These are phyloP conservation scores for Paragyromitra xinjiangensis DNA, from an alignment of 495 filamentous ascomycete species.

Conservation along the genomic window DNA sequence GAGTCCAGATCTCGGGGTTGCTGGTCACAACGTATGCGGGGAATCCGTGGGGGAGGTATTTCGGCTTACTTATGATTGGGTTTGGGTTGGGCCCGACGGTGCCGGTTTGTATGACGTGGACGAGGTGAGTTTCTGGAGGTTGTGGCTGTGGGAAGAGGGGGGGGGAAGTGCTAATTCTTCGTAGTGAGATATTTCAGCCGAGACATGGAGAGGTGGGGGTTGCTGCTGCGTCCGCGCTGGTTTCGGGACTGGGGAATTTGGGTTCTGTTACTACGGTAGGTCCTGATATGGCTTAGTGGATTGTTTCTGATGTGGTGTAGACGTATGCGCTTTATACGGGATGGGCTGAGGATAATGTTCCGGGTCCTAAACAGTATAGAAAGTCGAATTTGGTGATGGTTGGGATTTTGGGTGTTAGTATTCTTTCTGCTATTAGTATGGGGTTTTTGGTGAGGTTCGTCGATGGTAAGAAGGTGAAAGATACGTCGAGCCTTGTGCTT, in stretches of 20 bases:
- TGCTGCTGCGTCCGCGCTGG: slow-evolving; percentile 84
- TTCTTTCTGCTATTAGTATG: slow-evolving; percentile 74
- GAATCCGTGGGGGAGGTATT: slow-evolving; percentile 82
- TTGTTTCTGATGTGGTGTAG: neutral
- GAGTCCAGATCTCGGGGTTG: slow-evolving; percentile 83
- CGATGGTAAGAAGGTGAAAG: slow-evolving; percentile 15
- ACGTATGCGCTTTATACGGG: slow-evolving; percentile 90
- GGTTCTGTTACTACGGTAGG: slow-evolving; percentile 75
- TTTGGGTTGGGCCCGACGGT: slow-evolving; percentile 93
- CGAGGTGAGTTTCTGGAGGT: slow-evolving; percentile 58
- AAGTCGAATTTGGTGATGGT: slow-evolving; percentile 89
- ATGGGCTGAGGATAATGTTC: slow-evolving; percentile 76
- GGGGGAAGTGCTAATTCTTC: neutral
- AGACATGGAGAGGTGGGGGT: slow-evolving; percentile 92
- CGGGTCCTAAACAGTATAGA: slow-evolving; percentile 75
- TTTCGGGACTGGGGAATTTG: slow-evolving; percentile 85
- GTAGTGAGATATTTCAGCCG: slow-evolving; percentile 81
- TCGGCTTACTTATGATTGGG: slow-evolving; percentile 85
- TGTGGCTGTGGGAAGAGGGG: neutral
- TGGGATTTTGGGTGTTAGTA: slow-evolving; percentile 80
- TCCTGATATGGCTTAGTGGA: neutral
- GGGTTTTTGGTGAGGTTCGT: slow-evolving; percentile 70
- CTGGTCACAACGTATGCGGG: slow-evolving; percentile 80
- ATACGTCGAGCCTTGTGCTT: slow-evolving; percentile 16
- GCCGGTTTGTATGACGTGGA: slow-evolving; percentile 93